Percentiles rank a stretch among this genome's conserved stretches.
These are phyloP conservation scores for Mycena latifolia DNA, from an alignment of 768 basidiomycete species.

Conservation along the genomic window DNA sequence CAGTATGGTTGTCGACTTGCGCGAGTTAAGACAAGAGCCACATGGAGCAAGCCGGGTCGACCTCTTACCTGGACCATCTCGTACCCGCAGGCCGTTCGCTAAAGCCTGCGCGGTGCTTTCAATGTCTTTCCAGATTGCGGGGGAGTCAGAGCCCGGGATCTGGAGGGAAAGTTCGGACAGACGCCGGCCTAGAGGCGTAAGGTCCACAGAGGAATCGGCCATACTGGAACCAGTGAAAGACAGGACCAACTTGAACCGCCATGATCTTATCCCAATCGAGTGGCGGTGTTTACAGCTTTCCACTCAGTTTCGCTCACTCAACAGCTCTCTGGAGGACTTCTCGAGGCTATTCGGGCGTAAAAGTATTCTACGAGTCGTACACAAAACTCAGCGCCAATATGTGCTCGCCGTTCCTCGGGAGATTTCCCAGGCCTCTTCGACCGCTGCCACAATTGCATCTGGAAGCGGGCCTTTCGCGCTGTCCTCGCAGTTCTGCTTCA, in stretches of 20 bases:
- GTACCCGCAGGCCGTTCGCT: slow-evolving; percentile 72
- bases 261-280: neutral
- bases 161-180: slow-evolving; percentile 50
- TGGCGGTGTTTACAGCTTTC: slow-evolving; percentile 17
- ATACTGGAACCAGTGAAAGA: slow-evolving; percentile 1
- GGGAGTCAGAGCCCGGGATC: slow-evolving; percentile 45
- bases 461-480: slow-evolving; percentile 67
- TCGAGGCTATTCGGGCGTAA: too few relatives aligned
- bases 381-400: slow-evolving; percentile 55
- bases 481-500: slow-evolving; percentile 58
- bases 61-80: slow-evolving; percentile 63
- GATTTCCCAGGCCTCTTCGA: slow-evolving; percentile 63
- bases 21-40: slow-evolving; percentile 34
- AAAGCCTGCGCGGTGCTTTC: slow-evolving; percentile 65
- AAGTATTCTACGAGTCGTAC: too few relatives aligned
- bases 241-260: neutral
- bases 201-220: slow-evolving; percentile 41
- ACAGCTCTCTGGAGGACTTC: too few relatives aligned
- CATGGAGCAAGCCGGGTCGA: slow-evolving; percentile 16
- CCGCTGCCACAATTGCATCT: slow-evolving; percentile 60
- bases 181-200: slow-evolving; percentile 48
- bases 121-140: slow-evolving; percentile 63
- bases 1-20: slow-evolving; percentile 78
- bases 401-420: slow-evolving; percentile 46
- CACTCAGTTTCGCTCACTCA: too few relatives aligned